Evolutionary conservation across 2,329 filamentous ascomycete species (phyloP).

Genomic region (Nakataea oryzae): DNA sequence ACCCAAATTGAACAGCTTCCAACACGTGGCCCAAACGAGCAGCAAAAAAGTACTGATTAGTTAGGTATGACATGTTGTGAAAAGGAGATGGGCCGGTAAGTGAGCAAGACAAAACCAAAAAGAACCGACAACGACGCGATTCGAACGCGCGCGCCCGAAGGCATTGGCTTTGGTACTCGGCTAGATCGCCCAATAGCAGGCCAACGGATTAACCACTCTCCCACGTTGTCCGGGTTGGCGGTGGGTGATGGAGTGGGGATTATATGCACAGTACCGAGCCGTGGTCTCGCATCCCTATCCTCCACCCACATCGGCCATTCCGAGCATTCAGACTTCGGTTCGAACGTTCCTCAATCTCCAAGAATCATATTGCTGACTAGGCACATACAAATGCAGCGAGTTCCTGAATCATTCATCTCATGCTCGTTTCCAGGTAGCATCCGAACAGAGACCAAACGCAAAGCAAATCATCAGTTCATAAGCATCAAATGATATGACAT

Average conservation of each 20-base stretch:
- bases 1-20: too few relatives aligned
- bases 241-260: not conserved
- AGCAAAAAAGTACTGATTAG: too few relatives aligned
- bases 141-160: not conserved
- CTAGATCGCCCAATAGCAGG: conserved; percentile 8
- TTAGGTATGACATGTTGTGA: too few relatives aligned
- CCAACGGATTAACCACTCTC: conserved; percentile 3
- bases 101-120: not conserved
- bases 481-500: not conserved
- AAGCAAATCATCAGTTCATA: not conserved
- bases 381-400: too few relatives aligned
- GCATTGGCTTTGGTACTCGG: not conserved
- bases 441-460: not conserved
- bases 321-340: too few relatives aligned
- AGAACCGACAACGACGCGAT: not conserved
- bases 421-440: not conserved
- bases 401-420: not conserved
- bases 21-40: too few relatives aligned
- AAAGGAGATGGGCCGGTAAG: not conserved
- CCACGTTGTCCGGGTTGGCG: not conserved
- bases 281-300: not conserved
- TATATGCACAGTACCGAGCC: conserved; percentile 6
- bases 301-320: too few relatives aligned
- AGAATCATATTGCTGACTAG: too few relatives aligned
- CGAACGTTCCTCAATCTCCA: too few relatives aligned